phyloP scores from a whole-genome alignment of 495 filamentous ascomycete genomes.

The Aspergillus baeticus region DNA sequence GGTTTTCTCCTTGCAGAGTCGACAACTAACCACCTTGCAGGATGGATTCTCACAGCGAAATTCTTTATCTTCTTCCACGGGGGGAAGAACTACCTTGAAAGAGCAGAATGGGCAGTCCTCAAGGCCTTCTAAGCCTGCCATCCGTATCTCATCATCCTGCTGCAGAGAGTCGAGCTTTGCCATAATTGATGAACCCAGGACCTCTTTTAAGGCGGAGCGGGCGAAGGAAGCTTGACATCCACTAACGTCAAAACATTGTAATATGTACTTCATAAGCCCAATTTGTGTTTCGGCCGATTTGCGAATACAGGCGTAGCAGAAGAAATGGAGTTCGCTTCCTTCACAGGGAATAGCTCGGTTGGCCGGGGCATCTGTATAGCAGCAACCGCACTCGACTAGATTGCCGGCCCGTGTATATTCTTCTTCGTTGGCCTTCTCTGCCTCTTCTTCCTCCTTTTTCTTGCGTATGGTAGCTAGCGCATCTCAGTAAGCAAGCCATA shows the following conservation, averaged over 20 bases:
- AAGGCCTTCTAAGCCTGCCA: constrained; percentile 64
- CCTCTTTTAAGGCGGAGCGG: constrained; percentile 48
- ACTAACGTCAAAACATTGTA: constrained; percentile 53
- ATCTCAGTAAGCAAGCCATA: not conserved
- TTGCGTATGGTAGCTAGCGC: constrained; percentile 2
- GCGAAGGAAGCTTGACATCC: constrained; percentile 52
- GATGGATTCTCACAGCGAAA: constrained; percentile 68
- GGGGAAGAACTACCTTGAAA: constrained; percentile 69
- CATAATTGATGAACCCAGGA: constrained; percentile 55
- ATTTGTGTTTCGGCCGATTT: constrained; percentile 65
- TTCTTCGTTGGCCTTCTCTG: constrained; percentile 41
- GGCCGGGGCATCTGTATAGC: constrained; percentile 62
- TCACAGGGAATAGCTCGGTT: constrained; percentile 70
- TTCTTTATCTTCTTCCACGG: constrained; percentile 68
- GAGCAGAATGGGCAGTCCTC: constrained; percentile 80
- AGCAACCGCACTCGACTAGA: constrained; percentile 66
- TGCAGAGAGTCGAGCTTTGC: constrained; percentile 66
- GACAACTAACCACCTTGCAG: constrained; percentile 69
- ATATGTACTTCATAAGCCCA: constrained; percentile 59
- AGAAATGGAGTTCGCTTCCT: constrained; percentile 56
- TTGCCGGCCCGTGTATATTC: constrained; percentile 36
- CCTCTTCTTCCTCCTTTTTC: constrained; percentile 43
- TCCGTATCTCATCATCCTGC: constrained; percentile 62
- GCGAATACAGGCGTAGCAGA: constrained; percentile 67
- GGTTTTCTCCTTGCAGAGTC: constrained; percentile 66